Conservation (phyloP, 2,329 filamentous ascomycete genomes). For the Massarina eburnea region DNA sequence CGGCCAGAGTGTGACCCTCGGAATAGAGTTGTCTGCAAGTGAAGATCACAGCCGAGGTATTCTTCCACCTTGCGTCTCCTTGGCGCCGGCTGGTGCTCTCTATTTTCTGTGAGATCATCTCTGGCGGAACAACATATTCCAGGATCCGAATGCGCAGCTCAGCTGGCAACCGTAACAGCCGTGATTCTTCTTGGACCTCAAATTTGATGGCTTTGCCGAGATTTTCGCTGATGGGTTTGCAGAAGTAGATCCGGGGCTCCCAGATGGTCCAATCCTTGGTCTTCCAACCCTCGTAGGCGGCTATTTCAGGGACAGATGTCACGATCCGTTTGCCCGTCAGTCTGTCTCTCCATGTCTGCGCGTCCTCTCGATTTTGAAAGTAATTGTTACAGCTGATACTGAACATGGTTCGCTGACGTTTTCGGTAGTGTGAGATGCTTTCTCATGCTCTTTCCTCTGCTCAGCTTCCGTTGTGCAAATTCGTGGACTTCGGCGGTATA, state of each 20-base stretch:
- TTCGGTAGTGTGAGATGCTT: too few species aligned
- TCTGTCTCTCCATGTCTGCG: conserved; percentile 10
- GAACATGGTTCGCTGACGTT: background rate
- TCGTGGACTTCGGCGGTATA: too few species aligned
- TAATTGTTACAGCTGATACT: background rate
- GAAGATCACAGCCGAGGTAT: conserved; percentile 13
- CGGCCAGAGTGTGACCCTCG: conserved; percentile 11
- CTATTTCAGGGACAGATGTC: conserved; percentile 6
- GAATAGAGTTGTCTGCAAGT: conserved; percentile 15
- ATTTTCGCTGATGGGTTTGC: conserved; percentile 4
- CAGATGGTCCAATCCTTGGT: conserved; percentile 1
- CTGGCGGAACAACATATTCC: conserved; percentile 6
- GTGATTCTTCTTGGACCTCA: conserved; percentile 5
- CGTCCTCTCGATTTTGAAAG: conserved; percentile 9
- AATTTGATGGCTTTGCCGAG: conserved; percentile 5
- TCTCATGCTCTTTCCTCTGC: too few species aligned
- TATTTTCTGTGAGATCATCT: conserved; percentile 2
- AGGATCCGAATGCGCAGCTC: conserved; percentile 13
- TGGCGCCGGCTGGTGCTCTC: background rate
- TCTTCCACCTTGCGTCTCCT: conserved; percentile 7
- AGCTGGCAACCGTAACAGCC: conserved; percentile 10
- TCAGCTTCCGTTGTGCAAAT: too few species aligned
- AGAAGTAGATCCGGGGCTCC: conserved; percentile 12
- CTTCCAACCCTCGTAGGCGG: conserved; percentile 4
- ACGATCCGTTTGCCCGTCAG: conserved; percentile 12